Conservation (phyloP, 345 rosid species). For the Aurinia saxatilis region DNA sequence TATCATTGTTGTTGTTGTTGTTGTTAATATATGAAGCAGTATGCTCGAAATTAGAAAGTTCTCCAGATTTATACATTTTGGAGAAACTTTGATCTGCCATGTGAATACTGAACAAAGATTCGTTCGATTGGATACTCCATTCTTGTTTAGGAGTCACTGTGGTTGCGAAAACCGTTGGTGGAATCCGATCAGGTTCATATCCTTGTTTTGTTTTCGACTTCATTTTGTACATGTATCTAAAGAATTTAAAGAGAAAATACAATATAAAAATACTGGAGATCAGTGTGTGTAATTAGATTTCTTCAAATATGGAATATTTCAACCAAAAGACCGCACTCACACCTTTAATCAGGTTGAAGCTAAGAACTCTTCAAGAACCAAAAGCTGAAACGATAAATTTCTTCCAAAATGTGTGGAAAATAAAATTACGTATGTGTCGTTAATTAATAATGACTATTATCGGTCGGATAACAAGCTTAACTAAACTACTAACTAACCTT, state of each 20-base stretch:
- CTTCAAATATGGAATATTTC: not conserved
- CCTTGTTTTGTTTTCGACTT: conserved; percentile 21
- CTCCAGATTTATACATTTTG: conserved; percentile 65
- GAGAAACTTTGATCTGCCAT: conserved; percentile 58
- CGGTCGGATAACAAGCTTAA: not conserved
- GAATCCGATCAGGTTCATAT: conserved; percentile 61
- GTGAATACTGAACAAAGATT: conserved; percentile 80
- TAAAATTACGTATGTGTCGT: not conserved
- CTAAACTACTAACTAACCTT: not conserved
- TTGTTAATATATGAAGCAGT: not conserved
- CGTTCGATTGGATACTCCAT: conserved; percentile 84
- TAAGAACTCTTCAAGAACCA: not conserved
- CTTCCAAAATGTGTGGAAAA: not conserved
- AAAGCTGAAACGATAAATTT: not conserved
- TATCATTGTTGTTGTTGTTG: not conserved
- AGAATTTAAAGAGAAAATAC: not conserved
- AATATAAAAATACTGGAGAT: not conserved
- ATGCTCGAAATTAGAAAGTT: conserved; percentile 51
- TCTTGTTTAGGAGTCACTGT: conserved; percentile 45
- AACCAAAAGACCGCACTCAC: not conserved
- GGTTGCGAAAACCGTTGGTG: conserved; percentile 45
- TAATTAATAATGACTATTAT: not conserved
- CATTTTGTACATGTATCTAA: conserved; percentile 9
- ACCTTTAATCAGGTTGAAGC: conserved; percentile 1
- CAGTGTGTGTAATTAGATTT: not conserved